Evolutionary conservation across 495 filamentous ascomycete species (phyloP), one percentile per base, ranked within the genome.

Genomic region (Trichoderma erinaceum): DNA sequence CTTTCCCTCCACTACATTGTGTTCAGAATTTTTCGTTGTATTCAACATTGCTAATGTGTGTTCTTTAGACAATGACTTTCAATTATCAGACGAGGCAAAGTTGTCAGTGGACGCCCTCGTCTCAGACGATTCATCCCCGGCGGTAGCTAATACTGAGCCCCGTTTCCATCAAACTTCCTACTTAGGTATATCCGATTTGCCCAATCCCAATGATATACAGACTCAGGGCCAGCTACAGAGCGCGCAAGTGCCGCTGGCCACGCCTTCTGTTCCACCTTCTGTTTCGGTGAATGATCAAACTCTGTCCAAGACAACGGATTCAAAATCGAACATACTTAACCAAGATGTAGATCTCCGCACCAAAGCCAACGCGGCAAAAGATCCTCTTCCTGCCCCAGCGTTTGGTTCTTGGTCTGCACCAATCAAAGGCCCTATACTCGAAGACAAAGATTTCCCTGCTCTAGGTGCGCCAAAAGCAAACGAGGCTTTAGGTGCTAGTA

Each of bases 401-500:
- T 1, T 56, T 2, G 27, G 13, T 16, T 25, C 56, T 61, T 32
- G 25, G 56, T 13, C 56, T 13, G 3, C 25, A 10, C 29, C 56
- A 10, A 18, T 25, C 7, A 61, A 61, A 29, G 56, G 27, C 0
- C 12, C 13, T 29, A 32, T 61, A 29, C 56, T 61, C 12, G 79
- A 83, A 67, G 82, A 86, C 46, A 84, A 87, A 70, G 86, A 88
- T 70, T 88, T 88, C 46, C 86, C 86, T 38, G 83, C 84, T 15
- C 78, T 88, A 3, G 77, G 77, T 65, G 76, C 10, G 69, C 77
- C 65, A 81, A 80, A 35, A 69, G 73, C 15, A 68, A 18, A 68
- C 75, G 1, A 52, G 68, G 29, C 27, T 29, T 21, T 18, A 12
- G 16, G 56, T 32, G 11, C 27, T 21, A 16, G 4, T 13, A 15